Conservation (phyloP, 1,139 yeast species). For the Starmera stellimalicola region DNA sequence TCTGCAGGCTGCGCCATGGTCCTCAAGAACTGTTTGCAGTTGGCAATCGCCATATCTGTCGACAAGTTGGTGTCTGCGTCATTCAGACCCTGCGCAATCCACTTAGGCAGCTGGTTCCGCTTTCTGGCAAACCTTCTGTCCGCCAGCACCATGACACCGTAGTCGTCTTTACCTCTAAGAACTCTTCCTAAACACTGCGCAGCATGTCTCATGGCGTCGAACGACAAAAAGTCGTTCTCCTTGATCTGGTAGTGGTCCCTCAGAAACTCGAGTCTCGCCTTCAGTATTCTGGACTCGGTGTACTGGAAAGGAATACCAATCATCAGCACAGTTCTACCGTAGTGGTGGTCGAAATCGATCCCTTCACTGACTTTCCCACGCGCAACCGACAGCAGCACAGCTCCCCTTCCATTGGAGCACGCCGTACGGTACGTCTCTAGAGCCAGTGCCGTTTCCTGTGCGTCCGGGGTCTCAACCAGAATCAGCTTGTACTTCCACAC, state of each 20-base stretch:
- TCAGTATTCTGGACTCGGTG: conserved; percentile 90
- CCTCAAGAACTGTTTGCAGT: conserved; percentile 84
- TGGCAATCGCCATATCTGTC: conserved; percentile 95
- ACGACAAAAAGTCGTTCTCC: conserved; percentile 89
- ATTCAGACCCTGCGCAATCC: conserved; percentile 89
- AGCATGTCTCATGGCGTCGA: conserved; percentile 99
- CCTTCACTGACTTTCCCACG: conserved; percentile 99
- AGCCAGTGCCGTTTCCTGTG: conserved; percentile 94
- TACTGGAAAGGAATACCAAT: conserved; percentile 99
- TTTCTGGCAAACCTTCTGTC: conserved; percentile 87
- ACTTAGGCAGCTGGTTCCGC: conserved; percentile 82
- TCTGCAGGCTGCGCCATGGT: conserved; percentile 92
- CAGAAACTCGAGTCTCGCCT: conserved; percentile 87
- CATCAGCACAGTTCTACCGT: conserved; percentile 95
- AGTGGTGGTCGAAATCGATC: conserved; percentile 97
- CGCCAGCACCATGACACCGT: conserved; percentile 96
- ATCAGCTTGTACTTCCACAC: conserved; percentile 96
- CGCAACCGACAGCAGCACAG: conserved; percentile 90
- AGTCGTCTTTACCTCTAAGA: conserved; percentile 93
- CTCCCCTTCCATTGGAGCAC: conserved; percentile 96
- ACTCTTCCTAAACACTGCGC: conserved; percentile 98
- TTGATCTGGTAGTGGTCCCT: conserved; percentile 88
- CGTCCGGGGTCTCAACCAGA: conserved; percentile 98
- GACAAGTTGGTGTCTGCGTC: conserved; percentile 90
- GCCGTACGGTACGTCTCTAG: conserved; percentile 94